Percentiles rank a stretch among this genome's conserved stretches.
phyloP scores from a whole-genome alignment of 2,329 filamentous ascomycete genomes.

The Kalmusia sp. region DNA sequence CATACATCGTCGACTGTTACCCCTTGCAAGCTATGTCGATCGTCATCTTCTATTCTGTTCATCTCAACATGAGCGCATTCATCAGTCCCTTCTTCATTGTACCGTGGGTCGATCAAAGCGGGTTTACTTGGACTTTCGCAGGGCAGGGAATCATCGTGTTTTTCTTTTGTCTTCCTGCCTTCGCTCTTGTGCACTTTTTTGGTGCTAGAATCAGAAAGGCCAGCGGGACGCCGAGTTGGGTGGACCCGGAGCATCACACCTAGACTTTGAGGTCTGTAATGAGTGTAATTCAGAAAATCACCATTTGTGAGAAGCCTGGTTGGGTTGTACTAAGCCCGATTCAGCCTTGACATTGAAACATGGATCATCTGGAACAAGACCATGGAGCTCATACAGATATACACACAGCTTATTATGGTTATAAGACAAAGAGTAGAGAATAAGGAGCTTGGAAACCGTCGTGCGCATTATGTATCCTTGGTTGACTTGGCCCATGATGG shows the following conservation, averaged over 20 bases:
- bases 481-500: too few relatives aligned
- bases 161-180: slow-evolving; percentile 1
- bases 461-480: too few relatives aligned
- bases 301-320: too few relatives aligned
- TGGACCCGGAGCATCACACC: slow-evolving; percentile 6
- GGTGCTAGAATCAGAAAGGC: neutral
- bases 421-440: too few relatives aligned
- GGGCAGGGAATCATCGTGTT: slow-evolving; percentile 4
- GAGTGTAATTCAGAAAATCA: too few relatives aligned
- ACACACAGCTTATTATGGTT: too few relatives aligned
- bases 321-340: too few relatives aligned
- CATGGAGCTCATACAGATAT: too few relatives aligned
- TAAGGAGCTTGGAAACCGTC: too few relatives aligned
- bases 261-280: neutral
- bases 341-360: too few relatives aligned
- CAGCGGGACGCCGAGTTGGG: slow-evolving; percentile 4
- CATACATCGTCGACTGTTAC: slow-evolving; percentile 6
- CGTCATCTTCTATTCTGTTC: slow-evolving; percentile 3
- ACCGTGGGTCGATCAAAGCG: neutral
- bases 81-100: slow-evolving; percentile 8
- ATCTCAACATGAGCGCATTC: slow-evolving; percentile 8
- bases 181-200: neutral
- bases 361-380: too few relatives aligned
- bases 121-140: slow-evolving; percentile 2
- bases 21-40: slow-evolving; percentile 7